phyloP scores from a whole-genome alignment of 768 basidiomycete species.

The Hericium rajendrae region DNA sequence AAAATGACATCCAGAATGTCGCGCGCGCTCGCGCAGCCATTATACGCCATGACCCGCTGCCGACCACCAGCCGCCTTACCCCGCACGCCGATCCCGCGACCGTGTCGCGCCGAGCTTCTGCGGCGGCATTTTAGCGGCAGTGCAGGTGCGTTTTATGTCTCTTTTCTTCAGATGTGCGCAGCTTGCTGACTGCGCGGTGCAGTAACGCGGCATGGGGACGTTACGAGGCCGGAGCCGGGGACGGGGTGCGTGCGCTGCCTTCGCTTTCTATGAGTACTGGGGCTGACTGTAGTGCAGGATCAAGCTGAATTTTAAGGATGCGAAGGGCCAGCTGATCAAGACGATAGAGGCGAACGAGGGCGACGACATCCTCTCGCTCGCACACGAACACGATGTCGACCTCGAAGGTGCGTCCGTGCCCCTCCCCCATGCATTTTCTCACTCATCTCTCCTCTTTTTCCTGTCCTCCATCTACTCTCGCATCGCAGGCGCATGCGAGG shows the following conservation, averaged over 20 bases:
- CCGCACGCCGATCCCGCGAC: too few relatives aligned
- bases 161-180: too few relatives aligned
- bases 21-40: too few relatives aligned
- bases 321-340: constrained; percentile 74
- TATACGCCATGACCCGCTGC: too few relatives aligned
- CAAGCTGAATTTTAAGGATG: constrained; percentile 83
- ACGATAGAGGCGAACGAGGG: constrained; percentile 91
- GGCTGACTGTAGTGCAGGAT: constrained; percentile 44
- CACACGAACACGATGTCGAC: constrained; percentile 94
- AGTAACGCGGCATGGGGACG: not conserved
- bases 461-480: not conserved
- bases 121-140: too few relatives aligned
- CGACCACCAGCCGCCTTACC: too few relatives aligned
- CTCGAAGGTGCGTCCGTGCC: constrained; percentile 67
- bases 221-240: not conserved
- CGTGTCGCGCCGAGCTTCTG: too few relatives aligned
- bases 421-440: not conserved
- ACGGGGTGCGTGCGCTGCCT: not conserved
- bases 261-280: not conserved
- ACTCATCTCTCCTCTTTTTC: not conserved
- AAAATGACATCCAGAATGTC: too few relatives aligned
- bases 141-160: too few relatives aligned
- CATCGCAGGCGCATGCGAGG: constrained; percentile 83
- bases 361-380: constrained; percentile 83
- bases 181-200: too few relatives aligned